A percentile compares a stretch with the other conserved stretches of the same genome.
phyloP scores from a whole-genome alignment of 306 rosid species.

The Fragaria ananassa region DNA sequence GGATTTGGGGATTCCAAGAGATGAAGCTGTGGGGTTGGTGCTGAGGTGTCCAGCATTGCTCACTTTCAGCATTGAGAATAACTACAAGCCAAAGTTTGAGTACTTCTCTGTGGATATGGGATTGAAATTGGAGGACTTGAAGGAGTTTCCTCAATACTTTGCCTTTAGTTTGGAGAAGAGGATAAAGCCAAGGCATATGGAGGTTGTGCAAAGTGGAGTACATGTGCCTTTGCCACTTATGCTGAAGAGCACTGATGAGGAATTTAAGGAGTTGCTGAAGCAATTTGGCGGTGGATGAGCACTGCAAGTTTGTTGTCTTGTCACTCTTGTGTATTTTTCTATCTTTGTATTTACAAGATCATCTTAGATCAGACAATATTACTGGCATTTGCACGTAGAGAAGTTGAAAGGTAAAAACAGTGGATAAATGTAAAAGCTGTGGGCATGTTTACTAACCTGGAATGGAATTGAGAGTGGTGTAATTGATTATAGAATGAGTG shows the following conservation, averaged over 20 bases:
- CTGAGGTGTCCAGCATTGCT: conserved; percentile 73
- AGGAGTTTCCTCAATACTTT: conserved; percentile 81
- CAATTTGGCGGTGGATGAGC: conserved; percentile 16
- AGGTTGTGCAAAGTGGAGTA: conserved; percentile 49
- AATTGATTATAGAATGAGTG: too few species aligned
- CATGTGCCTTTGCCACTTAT: conserved; percentile 54
- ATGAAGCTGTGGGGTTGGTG: conserved; percentile 56
- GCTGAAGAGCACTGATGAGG: conserved; percentile 80
- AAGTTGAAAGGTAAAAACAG: not conserved
- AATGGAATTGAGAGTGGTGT: too few species aligned
- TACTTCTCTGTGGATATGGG: conserved; percentile 59
- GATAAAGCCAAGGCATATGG: conserved; percentile 76
- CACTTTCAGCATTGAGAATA: conserved; percentile 83
- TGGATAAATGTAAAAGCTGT: not conserved
- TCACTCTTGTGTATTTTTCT: not conserved
- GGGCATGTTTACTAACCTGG: too few species aligned
- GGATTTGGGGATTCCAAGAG: conserved; percentile 52
- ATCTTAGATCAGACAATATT: not conserved
- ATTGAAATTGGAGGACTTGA: conserved; percentile 56
- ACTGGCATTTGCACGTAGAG: not conserved
- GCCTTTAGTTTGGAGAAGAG: conserved; percentile 88
- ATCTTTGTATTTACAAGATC: not conserved
- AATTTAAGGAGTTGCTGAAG: conserved; percentile 50
- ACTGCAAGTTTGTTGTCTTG: not conserved
- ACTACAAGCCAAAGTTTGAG: conserved; percentile 71